phyloP scores from a whole-genome alignment of 106 monocot genomes.

The Dactylorhiza incarnata region DNA sequence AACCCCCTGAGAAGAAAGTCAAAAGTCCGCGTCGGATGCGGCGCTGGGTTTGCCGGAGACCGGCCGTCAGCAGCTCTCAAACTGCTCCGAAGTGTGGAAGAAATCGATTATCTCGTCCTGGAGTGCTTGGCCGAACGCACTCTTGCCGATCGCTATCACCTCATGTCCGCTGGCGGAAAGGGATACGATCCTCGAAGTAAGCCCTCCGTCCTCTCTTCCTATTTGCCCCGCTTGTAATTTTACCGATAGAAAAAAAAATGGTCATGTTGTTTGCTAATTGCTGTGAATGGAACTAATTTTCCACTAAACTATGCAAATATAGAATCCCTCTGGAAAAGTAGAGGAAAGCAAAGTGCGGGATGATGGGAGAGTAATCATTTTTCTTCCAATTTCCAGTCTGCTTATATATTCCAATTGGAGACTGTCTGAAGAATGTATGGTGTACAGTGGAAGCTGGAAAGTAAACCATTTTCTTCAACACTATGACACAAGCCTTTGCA shows the following conservation, averaged over 20 bases:
- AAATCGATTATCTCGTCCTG: constrained; percentile 75
- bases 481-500: not conserved
- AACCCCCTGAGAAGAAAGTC: constrained; percentile 57
- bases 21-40: constrained; percentile 67
- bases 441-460: not conserved
- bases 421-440: not conserved
- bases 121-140: constrained; percentile 96
- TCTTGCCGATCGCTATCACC: constrained; percentile 72
- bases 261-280: not conserved
- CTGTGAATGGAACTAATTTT: not conserved
- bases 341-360: not conserved
- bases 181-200: constrained; percentile 84
- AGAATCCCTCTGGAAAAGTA: not conserved
- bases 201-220: not conserved
- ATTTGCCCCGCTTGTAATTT: not conserved
- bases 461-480: not conserved
- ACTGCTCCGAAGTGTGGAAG: constrained; percentile 48
- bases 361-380: not conserved
- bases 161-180: constrained; percentile 59
- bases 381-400: not conserved
- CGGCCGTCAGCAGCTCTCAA: constrained; percentile 64
- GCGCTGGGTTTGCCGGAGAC: constrained; percentile 90
- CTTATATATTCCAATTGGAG: not conserved
- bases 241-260: not conserved
- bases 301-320: no score